These are phyloP conservation scores for Plasmodium relictum DNA, from an alignment of 169 alveolate species.

Conservation along the genomic window DNA sequence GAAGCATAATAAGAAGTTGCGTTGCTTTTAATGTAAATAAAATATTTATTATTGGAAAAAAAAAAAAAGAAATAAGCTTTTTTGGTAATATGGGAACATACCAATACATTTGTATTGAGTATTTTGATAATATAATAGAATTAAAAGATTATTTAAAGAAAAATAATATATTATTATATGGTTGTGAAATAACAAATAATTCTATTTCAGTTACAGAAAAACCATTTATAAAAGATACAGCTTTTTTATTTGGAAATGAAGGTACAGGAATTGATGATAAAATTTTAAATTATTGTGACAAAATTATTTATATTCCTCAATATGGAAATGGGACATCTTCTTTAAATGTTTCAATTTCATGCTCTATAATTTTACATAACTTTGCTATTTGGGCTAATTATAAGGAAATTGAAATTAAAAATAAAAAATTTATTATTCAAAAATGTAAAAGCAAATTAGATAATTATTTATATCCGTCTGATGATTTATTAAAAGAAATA, in stretches of 20 bases:
- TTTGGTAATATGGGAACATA: slow-evolving; percentile 84
- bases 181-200: slow-evolving; percentile 88
- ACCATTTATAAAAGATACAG: slow-evolving; percentile 87
- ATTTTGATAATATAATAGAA: slow-evolving; percentile 67
- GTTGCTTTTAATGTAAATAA: slow-evolving; percentile 82
- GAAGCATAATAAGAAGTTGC: slow-evolving; percentile 80
- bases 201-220: slow-evolving; percentile 85
- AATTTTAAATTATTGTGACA: slow-evolving; percentile 90
- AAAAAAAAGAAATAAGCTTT: slow-evolving; percentile 67
- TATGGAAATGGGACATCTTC: slow-evolving; percentile 92
- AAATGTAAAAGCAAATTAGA: slow-evolving; percentile 43
- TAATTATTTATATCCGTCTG: slow-evolving; percentile 51
- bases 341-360: slow-evolving; percentile 93
- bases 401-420: slow-evolving; percentile 18
- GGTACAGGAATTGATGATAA: slow-evolving; percentile 91
- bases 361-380: slow-evolving; percentile 92
- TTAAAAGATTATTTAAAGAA: slow-evolving; percentile 77
- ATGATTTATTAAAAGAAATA: slow-evolving; percentile 24
- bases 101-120: slow-evolving; percentile 65
- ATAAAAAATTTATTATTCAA: slow-evolving; percentile 48
- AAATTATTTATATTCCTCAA: slow-evolving; percentile 92
- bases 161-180: slow-evolving; percentile 86
- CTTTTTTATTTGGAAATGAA: slow-evolving; percentile 94
- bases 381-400: slow-evolving; percentile 85
- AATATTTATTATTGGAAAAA: slow-evolving; percentile 80